Base-by-base conservation (phyloP, 352 stramenopile species). In the Globisporangium parvum region DNA sequence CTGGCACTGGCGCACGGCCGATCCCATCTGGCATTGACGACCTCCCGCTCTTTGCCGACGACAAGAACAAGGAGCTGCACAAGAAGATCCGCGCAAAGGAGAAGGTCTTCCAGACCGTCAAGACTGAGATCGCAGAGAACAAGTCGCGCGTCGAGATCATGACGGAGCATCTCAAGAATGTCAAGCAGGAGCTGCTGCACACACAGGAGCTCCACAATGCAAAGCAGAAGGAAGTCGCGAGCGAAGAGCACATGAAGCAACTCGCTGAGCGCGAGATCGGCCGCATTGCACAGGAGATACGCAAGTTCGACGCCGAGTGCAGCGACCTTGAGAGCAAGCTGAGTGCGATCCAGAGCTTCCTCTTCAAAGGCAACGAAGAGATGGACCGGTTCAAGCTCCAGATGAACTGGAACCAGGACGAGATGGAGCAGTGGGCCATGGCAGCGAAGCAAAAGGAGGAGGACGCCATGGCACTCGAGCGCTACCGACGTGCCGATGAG, bases 391-490 rank as follows among this genome's bases (percentile, higher is more conserved):
- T 98, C 62, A 98, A 97, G 69, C 72, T 97, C 21, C 82, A 97
- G 78, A 98, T 98, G 87, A 98, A 98, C 74, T 98, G 91, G 91
- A 99, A 98, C 70, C 96, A 98, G 65, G 94, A 98, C 57, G 93
- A 99, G 64, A 91, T 99, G 62, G 93, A 99, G 73, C 93, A 98
- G 73, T 98, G 96, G 96, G 82, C 92, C 8, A 84, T 97, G 63
- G 93, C 96, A 24, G 87, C 91, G 20, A 92, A 92, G 60, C 96
- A 98, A 61, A 98, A 98, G 55, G 96, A 98, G 58, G 94, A 98
- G 46, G 95, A 99, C 67, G 85, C 90, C 31, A 65, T 97, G 40
- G 87, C 91, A 39, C 73, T 98, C 15, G 85, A 98, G 67, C 85
- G 91, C 33, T 99, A 98, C 65, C 87, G 87, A 6, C 75, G 92